Percentiles rank a stretch among this genome's conserved stretches.
Evolutionary conservation across 2,329 filamentous ascomycete species (phyloP).

Genomic region (Beauveria pseudobassiana): DNA sequence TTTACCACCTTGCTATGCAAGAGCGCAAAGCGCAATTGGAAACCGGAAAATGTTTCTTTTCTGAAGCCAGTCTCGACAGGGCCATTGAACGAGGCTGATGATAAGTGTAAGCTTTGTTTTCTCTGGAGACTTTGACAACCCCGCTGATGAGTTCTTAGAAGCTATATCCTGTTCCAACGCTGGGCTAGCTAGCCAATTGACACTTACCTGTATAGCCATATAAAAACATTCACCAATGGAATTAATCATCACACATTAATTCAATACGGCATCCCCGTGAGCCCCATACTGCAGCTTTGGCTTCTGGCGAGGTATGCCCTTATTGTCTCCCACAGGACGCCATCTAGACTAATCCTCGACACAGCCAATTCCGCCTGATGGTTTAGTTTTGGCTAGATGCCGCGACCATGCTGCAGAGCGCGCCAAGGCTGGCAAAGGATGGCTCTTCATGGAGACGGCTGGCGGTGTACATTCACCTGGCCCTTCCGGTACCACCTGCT

Average conservation of each 20-base stretch:
- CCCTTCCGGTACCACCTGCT: constrained; percentile 65
- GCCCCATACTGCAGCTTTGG: constrained; percentile 63
- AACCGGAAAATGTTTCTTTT: constrained; percentile 49
- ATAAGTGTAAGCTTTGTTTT: constrained; percentile 42
- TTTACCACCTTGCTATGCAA: constrained; percentile 66
- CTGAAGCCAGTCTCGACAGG: constrained; percentile 81
- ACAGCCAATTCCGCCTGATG: constrained; percentile 44
- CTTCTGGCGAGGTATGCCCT: constrained; percentile 33
- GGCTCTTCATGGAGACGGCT: constrained; percentile 71
- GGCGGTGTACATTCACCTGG: constrained; percentile 75
- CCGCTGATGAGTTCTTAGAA: neutral
- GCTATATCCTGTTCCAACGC: neutral
- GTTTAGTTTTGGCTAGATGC: constrained; percentile 42
- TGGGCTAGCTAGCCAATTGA: neutral
- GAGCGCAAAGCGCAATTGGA: constrained; percentile 42
- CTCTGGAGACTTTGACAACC: neutral
- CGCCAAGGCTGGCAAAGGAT: constrained; percentile 37
- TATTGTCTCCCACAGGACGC: neutral
- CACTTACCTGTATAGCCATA: constrained; percentile 44
- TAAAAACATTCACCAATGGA: constrained; percentile 49
- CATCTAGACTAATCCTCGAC: constrained; percentile 7
- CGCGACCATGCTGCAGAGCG: constrained; percentile 36
- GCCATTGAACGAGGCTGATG: constrained; percentile 60
- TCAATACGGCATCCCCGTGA: constrained; percentile 67
- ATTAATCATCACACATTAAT: constrained; percentile 50